Base-by-base conservation (phyloP, 257 asterid species). In the Salvia rosmarinus region DNA sequence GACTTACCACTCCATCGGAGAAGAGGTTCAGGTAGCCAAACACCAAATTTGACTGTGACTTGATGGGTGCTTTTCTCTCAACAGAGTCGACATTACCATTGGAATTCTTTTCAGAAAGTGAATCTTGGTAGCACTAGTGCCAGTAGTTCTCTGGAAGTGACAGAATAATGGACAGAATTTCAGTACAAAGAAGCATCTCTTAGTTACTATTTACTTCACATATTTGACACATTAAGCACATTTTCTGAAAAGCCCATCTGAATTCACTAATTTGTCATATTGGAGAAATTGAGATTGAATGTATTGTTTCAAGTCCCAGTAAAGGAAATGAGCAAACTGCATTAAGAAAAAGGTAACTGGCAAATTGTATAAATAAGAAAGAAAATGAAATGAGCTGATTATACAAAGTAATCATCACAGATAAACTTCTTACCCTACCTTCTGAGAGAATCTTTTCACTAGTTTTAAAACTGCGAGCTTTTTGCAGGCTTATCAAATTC, bases 1-100 rank as follows among this genome's bases (percentile, higher is more conserved):
- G 43, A 73, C 96, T 23, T 88, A 94, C 99, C 75, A 94, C 99
- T 73, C 99, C 99, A 83, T 94, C 99, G 2, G 98, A 94, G 80
- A 94, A 86, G 81, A 94, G 97, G 78, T 94, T 94, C 78, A 94
- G 89, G 76, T 94, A 94, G 73, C 99, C 98, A 77, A 94, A 91
- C 79, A 94, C 99, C 77, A 94, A 87, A 82, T 68, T 91, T 61
- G 98, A 85, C 50, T 78, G 84, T 62, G 96, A 71, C 78, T 84
- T 87, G 61, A 70, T 75, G 60, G 83, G 84, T 68, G 81, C 88
- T 65, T 68, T 70, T 67, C 8, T 42, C 32, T 63, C 70, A 51
- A 68, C 50, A 19, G 79, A 70, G 39, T 67, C 75, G 19, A 43
- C 64, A 65, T 50, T 66, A 71, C 73, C 84, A 62, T 67, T 75